Evolutionary conservation across 352 stramenopile species (phyloP).

Genomic region (Peronospora destructor): DNA sequence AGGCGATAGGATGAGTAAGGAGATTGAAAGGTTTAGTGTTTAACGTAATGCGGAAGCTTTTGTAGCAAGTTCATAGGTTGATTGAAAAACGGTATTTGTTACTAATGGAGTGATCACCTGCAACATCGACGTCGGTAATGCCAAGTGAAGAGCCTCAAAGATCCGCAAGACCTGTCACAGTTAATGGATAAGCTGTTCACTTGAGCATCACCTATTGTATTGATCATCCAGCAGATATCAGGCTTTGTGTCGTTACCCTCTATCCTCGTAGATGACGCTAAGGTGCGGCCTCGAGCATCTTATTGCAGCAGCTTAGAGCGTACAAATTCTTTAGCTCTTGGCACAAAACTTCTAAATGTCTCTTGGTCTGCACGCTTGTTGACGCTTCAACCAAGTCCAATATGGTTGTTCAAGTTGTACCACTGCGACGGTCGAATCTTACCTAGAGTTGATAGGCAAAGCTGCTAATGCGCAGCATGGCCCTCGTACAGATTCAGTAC

Average conservation of each 20-base stretch:
- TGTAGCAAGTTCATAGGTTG: no score
- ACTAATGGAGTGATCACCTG: no score
- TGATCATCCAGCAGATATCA: no score
- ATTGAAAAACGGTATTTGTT: no score
- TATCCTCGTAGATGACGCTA: constrained; percentile 23
- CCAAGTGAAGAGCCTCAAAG: no score
- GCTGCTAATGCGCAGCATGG: constrained; percentile 27
- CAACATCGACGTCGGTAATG: no score
- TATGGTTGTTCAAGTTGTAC: constrained; percentile 27
- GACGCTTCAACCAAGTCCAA: constrained; percentile 20
- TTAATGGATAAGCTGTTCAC: no score
- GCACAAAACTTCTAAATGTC: constrained; percentile 25
- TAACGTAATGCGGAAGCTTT: no score
- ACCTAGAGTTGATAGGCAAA: constrained; percentile 13
- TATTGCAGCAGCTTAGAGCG: constrained; percentile 32
- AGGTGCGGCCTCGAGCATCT: constrained; percentile 26
- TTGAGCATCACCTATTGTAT: no score
- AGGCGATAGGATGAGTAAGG: no score
- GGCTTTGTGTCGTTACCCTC: neutral
- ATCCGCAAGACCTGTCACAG: no score
- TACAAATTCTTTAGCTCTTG: constrained; percentile 27
- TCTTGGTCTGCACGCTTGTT: constrained; percentile 29
- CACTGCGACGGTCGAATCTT: constrained; percentile 20
- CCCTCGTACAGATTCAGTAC: constrained; percentile 32
- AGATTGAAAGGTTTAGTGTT: no score